Evolutionary conservation across 306 rosid genomes (phyloP).

Genomic region (Vigna radiata): DNA sequence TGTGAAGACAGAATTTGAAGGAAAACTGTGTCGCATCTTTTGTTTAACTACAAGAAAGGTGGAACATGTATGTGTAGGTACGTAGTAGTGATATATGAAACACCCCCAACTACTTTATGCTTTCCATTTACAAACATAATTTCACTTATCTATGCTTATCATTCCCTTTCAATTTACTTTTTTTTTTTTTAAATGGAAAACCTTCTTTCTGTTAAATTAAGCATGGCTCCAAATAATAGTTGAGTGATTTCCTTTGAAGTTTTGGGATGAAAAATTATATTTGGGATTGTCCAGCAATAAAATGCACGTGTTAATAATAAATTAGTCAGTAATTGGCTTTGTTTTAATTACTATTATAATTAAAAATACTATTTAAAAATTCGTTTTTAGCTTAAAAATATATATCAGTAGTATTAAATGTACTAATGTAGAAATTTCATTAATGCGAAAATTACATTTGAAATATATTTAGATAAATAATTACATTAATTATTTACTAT

Average conservation of each 20-base stretch:
- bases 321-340: background rate
- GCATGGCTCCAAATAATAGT: background rate
- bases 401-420: background rate
- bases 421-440: too few relatives aligned
- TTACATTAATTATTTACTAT: too few relatives aligned
- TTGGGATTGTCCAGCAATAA: too few relatives aligned
- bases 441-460: background rate
- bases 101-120: background rate
- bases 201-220: background rate
- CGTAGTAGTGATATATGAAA: background rate
- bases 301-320: background rate
- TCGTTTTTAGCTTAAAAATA: too few relatives aligned
- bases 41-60: constrained; percentile 14
- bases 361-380: too few relatives aligned
- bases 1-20: background rate
- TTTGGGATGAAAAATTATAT: too few relatives aligned
- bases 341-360: too few relatives aligned
- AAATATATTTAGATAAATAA: background rate
- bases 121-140: background rate
- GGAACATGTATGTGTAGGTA: background rate
- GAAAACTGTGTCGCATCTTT: constrained; percentile 5
- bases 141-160: background rate
- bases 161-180: background rate
- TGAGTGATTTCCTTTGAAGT: background rate
- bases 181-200: background rate